These are phyloP conservation scores for Mucor circinelloides DNA, from an alignment of 371 early-diverging fungal species.

Conservation along the genomic window DNA sequence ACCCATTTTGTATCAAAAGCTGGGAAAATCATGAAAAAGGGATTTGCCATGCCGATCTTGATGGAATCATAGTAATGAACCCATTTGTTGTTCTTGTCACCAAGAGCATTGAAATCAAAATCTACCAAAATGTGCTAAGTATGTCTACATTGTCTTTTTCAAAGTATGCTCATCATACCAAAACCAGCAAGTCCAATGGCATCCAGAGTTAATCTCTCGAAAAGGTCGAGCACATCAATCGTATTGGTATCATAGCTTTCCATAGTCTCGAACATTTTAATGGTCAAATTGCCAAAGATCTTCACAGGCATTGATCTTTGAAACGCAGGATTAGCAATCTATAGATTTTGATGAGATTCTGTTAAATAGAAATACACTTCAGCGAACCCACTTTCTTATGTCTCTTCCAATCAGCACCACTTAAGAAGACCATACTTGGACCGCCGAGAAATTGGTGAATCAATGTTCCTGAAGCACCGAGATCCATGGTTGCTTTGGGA, in stretches of 20 bases:
- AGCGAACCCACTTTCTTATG: slow-evolving; percentile 28
- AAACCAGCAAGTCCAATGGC: slow-evolving; percentile 46
- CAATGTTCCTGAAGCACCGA: slow-evolving; percentile 19
- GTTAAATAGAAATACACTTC: not conserved
- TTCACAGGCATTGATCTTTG: slow-evolving; percentile 39
- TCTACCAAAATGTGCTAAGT: not conserved
- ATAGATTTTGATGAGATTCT: not conserved
- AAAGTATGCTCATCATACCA: slow-evolving; percentile 14
- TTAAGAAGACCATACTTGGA: slow-evolving; percentile 29
- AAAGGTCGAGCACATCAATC: slow-evolving; percentile 24
- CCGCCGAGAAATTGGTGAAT: slow-evolving; percentile 21
- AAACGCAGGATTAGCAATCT: slow-evolving; percentile 46
- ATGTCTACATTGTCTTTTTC: not conserved
- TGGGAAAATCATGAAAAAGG: slow-evolving; percentile 52
- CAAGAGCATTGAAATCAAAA: slow-evolving; percentile 38
- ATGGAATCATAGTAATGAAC: slow-evolving; percentile 30
- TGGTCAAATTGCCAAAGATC: slow-evolving; percentile 29
- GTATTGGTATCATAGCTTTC: slow-evolving; percentile 14
- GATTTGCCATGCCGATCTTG: slow-evolving; percentile 23
- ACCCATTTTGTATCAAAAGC: slow-evolving; percentile 38
- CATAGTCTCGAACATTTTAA: slow-evolving; percentile 25
- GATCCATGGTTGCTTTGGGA: slow-evolving; percentile 17
- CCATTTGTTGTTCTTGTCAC: slow-evolving; percentile 29
- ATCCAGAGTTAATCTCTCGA: slow-evolving; percentile 37
- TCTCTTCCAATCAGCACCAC: slow-evolving; percentile 30